phyloP scores from a whole-genome alignment of 257 asterid species.

The Parsonsia alboflavescens region DNA sequence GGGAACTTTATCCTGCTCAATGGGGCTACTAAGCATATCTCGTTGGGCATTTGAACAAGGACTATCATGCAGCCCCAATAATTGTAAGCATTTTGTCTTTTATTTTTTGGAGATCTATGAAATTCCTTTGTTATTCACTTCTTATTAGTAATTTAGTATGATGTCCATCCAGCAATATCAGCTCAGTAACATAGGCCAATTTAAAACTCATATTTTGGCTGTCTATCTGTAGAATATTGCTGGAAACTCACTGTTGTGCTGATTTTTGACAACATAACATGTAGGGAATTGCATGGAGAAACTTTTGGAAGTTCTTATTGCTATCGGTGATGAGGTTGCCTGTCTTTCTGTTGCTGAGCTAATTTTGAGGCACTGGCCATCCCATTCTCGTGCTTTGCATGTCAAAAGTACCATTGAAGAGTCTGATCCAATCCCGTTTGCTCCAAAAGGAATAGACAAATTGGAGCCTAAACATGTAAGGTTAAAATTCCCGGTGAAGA shows the following conservation, averaged over 20 bases:
- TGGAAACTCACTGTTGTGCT: constrained; percentile 1
- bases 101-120: constrained; percentile 8
- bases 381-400: constrained; percentile 96
- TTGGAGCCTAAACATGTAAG: constrained; percentile 79
- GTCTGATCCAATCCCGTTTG: constrained; percentile 65
- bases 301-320: constrained; percentile 92
- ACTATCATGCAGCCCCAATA: constrained; percentile 86
- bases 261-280: constrained; percentile 16
- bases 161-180: constrained; percentile 9
- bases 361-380: constrained; percentile 91
- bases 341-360: constrained; percentile 84
- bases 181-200: neutral
- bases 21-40: constrained; percentile 86
- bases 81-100: constrained; percentile 58
- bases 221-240: neutral
- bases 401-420: constrained; percentile 77
- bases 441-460: constrained; percentile 91
- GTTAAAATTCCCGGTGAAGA: constrained; percentile 74
- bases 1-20: constrained; percentile 93
- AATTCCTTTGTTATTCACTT: constrained; percentile 7
- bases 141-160: constrained; percentile 7
- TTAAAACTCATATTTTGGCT: neutral
- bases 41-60: constrained; percentile 99
- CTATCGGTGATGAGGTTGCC: constrained; percentile 97
- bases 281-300: constrained; percentile 99